These are phyloP conservation scores for Sordariomycetes sp. DNA, from an alignment of 2,329 filamentous ascomycete species.

Conservation along the genomic window DNA sequence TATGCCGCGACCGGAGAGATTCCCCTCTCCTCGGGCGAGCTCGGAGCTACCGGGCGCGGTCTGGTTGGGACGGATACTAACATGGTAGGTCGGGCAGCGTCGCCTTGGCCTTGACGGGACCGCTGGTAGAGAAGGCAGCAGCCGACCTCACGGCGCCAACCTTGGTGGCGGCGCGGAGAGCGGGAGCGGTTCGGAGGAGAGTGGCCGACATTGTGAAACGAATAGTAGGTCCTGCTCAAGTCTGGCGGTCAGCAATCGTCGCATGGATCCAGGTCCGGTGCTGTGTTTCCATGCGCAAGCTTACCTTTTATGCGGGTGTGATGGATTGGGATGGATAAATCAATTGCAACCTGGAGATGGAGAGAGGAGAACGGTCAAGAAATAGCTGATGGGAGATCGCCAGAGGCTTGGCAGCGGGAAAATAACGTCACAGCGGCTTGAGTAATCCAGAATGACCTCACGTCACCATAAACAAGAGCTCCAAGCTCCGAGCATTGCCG, in stretches of 20 bases:
- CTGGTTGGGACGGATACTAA: constrained; percentile 17
- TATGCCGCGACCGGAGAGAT: not conserved
- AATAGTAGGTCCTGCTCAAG: not conserved
- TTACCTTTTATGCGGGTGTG: not conserved
- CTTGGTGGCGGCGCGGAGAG: constrained; percentile 61
- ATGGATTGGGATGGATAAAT: not conserved
- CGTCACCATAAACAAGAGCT: not conserved
- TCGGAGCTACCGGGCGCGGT: not conserved
- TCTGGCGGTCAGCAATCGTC: not conserved
- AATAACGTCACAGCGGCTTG: not conserved
- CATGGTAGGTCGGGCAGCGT: constrained; percentile 80
- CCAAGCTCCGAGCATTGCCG: not conserved
- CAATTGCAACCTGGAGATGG: not conserved
- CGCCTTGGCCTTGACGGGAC: constrained; percentile 77
- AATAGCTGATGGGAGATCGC: not conserved
- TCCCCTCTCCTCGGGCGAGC: not conserved
- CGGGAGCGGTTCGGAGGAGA: constrained; percentile 56
- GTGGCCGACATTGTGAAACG: constrained; percentile 58
- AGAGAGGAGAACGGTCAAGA: not conserved
- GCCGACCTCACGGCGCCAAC: constrained; percentile 51
- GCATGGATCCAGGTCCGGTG: not conserved
- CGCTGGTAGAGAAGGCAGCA: constrained; percentile 59
- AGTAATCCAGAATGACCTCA: not conserved
- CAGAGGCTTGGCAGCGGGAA: not conserved
- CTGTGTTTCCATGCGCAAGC: not conserved